A percentile compares a stretch with the other conserved stretches of the same genome.
Conservation (phyloP, 306 rosid genomes). For the Begonia masoniana region DNA sequence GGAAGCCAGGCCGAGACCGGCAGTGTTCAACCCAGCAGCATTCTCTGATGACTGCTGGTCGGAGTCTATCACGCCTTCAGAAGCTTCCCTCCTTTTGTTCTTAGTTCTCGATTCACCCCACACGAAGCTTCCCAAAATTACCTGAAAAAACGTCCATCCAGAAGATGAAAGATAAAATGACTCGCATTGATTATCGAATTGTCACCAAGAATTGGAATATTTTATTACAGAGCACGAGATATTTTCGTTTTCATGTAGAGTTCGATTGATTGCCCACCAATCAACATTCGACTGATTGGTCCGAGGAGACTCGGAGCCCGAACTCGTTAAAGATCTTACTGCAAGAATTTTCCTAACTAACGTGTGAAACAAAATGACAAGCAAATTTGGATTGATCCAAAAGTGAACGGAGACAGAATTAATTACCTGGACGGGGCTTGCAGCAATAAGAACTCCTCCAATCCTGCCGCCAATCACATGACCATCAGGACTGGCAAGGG, state of each 20-base stretch:
- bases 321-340: too few species aligned
- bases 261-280: too few species aligned
- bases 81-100: slow-evolving; percentile 45
- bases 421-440: slow-evolving; percentile 13
- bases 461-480: slow-evolving; percentile 11
- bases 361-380: too few species aligned
- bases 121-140: slow-evolving; percentile 79
- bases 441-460: slow-evolving; percentile 11
- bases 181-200: too few species aligned
- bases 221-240: too few species aligned
- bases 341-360: too few species aligned
- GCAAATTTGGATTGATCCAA: too few species aligned
- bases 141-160: slow-evolving; percentile 25
- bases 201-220: too few species aligned
- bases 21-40: slow-evolving; percentile 26
- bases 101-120: slow-evolving; percentile 71
- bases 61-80: slow-evolving; percentile 36
- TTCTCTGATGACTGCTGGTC: slow-evolving; percentile 50
- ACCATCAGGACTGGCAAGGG: slow-evolving; percentile 15
- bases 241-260: too few species aligned
- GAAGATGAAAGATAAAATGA: too few species aligned
- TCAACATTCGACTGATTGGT: too few species aligned
- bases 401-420: neutral
- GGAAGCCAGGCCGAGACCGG: slow-evolving; percentile 40
- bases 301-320: too few species aligned